Evolutionary conservation across 2,329 filamentous ascomycete species (phyloP).

Genomic region (Nemania diffusa): DNA sequence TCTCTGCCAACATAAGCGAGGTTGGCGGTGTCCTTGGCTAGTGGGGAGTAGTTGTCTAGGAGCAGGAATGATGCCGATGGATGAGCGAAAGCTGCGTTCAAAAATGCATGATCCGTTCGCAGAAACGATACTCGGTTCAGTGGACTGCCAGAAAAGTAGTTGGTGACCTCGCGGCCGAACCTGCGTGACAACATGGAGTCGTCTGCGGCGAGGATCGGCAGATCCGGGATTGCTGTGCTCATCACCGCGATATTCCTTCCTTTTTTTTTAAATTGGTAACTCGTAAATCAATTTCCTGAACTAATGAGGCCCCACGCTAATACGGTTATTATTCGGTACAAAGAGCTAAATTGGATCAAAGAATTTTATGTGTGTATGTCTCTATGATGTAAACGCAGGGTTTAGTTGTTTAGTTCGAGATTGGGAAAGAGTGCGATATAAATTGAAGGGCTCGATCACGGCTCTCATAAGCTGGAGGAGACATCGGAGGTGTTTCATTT

Average conservation of each 20-base stretch:
- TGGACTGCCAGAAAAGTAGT: slow-evolving; percentile 84
- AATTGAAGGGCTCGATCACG: slow-evolving; percentile 3
- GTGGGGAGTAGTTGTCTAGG: slow-evolving; percentile 80
- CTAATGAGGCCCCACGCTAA: neutral
- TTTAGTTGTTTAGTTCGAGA: neutral
- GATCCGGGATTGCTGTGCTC: slow-evolving; percentile 54
- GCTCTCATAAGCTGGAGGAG: slow-evolving; percentile 10
- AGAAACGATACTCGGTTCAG: slow-evolving; percentile 85
- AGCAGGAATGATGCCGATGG: slow-evolving; percentile 78
- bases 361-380: neutral
- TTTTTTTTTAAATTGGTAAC: neutral
- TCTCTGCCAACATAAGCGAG: slow-evolving; percentile 75
- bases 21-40: slow-evolving; percentile 68
- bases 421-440: neutral
- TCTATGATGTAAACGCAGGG: neutral
- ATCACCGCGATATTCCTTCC: slow-evolving; percentile 42
- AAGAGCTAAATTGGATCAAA: neutral
- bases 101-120: slow-evolving; percentile 75
- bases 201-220: slow-evolving; percentile 58
- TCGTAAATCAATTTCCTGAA: slow-evolving; percentile 1
- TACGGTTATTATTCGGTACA: slow-evolving; percentile 7
- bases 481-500: slow-evolving; percentile 24
- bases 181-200: slow-evolving; percentile 77
- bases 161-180: slow-evolving; percentile 82
- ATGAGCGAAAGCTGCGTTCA: slow-evolving; percentile 73